These are phyloP conservation scores for Inga oerstediana DNA, from an alignment of 306 rosid genomes.

Conservation along the genomic window DNA sequence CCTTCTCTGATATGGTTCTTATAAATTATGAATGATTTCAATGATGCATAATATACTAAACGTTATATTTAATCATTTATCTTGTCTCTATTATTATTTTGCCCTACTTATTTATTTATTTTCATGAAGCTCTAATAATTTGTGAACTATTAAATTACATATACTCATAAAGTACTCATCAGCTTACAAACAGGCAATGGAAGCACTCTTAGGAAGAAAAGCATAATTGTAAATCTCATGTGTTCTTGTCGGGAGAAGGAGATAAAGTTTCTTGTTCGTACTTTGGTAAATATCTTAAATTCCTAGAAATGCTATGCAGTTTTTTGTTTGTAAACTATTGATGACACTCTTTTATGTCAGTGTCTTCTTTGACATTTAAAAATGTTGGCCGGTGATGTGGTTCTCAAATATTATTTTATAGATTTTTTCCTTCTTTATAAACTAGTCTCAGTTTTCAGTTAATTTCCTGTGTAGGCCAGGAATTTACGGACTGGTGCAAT, in stretches of 20 bases:
- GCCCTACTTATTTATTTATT: background rate
- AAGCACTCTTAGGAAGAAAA: slow-evolving; percentile 81
- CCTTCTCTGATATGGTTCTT: background rate
- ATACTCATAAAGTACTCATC: slow-evolving; percentile 55
- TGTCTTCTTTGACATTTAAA: background rate
- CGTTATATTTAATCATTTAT: slow-evolving; percentile 11
- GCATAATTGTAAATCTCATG: slow-evolving; percentile 77
- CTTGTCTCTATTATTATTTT: background rate
- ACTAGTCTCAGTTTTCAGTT: slow-evolving; percentile 21
- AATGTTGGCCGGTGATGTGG: background rate
- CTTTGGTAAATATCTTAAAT: slow-evolving; percentile 66
- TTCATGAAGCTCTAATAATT: slow-evolving; percentile 17
- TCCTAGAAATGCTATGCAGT: slow-evolving; percentile 6
- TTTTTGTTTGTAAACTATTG: background rate
- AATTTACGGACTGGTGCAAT: slow-evolving; percentile 92
- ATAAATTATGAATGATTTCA: background rate
- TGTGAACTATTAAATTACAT: slow-evolving; percentile 25
- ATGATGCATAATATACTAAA: background rate
- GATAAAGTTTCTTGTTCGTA: slow-evolving; percentile 89
- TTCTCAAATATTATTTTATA: background rate
- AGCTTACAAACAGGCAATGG: slow-evolving; percentile 93
- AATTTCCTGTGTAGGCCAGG: slow-evolving; percentile 59
- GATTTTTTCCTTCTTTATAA: background rate
- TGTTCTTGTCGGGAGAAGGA: slow-evolving; percentile 90
- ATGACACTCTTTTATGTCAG: background rate